Base-by-base conservation (phyloP, 306 rosid species). In the Begonia loranthoides region DNA sequence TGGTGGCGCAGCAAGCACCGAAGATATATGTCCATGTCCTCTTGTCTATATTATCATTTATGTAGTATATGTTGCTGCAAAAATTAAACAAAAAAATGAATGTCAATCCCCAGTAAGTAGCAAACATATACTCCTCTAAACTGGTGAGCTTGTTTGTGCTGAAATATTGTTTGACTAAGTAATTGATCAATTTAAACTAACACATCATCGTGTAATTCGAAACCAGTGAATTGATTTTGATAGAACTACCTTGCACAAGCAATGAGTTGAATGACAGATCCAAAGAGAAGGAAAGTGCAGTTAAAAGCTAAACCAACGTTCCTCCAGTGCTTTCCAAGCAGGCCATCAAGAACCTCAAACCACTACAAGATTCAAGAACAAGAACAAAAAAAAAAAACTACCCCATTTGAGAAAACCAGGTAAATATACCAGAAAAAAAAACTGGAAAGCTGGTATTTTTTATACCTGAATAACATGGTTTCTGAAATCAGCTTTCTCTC, bases 1-100 rank as follows among this genome's bases (percentile, higher is more conserved):
- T 90, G 69, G 99, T 90, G 52, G 99, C 99, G 73, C 99, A 90
- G 28, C 99, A 90, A 10, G 99, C 99, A 64, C 95, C 99, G 66
- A 90, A 90, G 61, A 90, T 90, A 43, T 90, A 90, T 11, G 99
- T 90, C 99, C 99, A 90, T 17, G 99, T 90, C 55, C 99, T 86
- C 81, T 90, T 90, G 93, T 90, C 99, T 55, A 90, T 69, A 71
- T 86, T 83, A 47, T 90, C 99, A 45, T 90, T 90, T 68, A 90
- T 90, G 77, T 90, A 90, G 73, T 90, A 90, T 71, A 90, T 90
- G 67, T 90, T 90, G 66, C 99, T 90, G 89, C 66, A 52, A 7
- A 2, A 2, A n/a, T n/a, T n/a, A n/a, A n/a, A n/a, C n/a, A 9
- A 9, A 10, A 28, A 9, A 13, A 55, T 6, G 17, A 12, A n/a